Percentiles rank a stretch among this genome's conserved stretches.
Evolutionary conservation across 257 asterid species (phyloP).

Genomic region (Solanum pinnatisectum): DNA sequence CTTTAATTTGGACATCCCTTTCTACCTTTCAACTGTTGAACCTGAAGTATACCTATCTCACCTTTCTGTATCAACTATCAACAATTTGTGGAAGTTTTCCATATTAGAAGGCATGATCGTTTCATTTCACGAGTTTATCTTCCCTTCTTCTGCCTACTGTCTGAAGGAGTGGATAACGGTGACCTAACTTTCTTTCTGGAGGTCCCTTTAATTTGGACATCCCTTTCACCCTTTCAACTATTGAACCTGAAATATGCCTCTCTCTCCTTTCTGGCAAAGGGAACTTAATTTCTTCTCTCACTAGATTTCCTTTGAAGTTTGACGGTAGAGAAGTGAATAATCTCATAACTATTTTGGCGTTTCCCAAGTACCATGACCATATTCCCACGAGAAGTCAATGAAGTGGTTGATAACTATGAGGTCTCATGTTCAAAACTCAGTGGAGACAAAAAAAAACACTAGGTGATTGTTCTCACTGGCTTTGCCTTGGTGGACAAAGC

Average conservation of each 20-base stretch:
- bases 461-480: too few relatives aligned
- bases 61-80: neutral
- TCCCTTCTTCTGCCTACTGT: neutral
- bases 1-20: neutral
- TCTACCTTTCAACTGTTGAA: neutral
- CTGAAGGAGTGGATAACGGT: neutral
- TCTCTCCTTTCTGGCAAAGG: neutral
- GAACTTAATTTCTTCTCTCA: neutral
- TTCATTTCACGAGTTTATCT: neutral
- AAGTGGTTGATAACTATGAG: too few relatives aligned
- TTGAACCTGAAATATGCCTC: neutral
- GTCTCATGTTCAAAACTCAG: too few relatives aligned
- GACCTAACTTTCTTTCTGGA: neutral
- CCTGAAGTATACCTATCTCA: neutral
- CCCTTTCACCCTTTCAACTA: neutral
- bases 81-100: neutral
- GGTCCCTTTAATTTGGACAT: neutral
- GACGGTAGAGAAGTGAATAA: neutral
- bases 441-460: too few relatives aligned
- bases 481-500: too few relatives aligned
- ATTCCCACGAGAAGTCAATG: neutral
- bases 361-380: neutral
- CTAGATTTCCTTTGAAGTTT: neutral
- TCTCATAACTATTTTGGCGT: neutral
- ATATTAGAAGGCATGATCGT: neutral